A percentile compares a stretch with the other conserved stretches of the same genome.
Evolutionary conservation across 129 eudicot species (phyloP).

Genomic region (Deinandra increscens): DNA sequence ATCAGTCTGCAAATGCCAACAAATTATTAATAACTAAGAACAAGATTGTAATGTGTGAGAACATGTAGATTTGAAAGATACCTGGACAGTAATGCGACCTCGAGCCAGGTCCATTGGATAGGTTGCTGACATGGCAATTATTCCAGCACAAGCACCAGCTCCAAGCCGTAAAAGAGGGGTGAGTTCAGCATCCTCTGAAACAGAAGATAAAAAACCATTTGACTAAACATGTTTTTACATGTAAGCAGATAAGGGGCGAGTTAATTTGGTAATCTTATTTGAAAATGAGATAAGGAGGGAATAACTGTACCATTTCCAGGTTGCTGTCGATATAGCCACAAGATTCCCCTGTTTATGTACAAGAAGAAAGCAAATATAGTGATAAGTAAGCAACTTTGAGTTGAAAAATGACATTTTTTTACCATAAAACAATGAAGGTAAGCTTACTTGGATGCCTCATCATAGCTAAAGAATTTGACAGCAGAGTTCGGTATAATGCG

Average conservation of each 20-base stretch:
- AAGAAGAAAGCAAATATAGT: neutral
- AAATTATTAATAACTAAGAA: neutral
- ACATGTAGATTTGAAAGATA: conserved; percentile 19
- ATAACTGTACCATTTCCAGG: conserved; percentile 75
- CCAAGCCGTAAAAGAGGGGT: conserved; percentile 90
- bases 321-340: conserved; percentile 74
- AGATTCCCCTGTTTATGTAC: conserved; percentile 58
- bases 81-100: conserved; percentile 96
- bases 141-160: conserved; percentile 99
- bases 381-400: conserved; percentile 2
- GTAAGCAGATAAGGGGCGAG: neutral
- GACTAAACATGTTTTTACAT: neutral
- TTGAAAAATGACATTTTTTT: neutral
- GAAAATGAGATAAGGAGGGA: neutral
- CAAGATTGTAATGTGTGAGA: neutral
- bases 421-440: neutral
- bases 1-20: conserved; percentile 59
- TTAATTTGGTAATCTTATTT: neutral
- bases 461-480: conserved; percentile 97
- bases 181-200: conserved; percentile 88
- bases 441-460: conserved; percentile 88
- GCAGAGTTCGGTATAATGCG: conserved; percentile 98
- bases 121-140: conserved; percentile 98
- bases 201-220: neutral
- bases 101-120: conserved; percentile 98